These are phyloP conservation scores for Actinomortierella wolfii DNA, from an alignment of 371 early-diverging fungal genomes.

Conservation along the genomic window DNA sequence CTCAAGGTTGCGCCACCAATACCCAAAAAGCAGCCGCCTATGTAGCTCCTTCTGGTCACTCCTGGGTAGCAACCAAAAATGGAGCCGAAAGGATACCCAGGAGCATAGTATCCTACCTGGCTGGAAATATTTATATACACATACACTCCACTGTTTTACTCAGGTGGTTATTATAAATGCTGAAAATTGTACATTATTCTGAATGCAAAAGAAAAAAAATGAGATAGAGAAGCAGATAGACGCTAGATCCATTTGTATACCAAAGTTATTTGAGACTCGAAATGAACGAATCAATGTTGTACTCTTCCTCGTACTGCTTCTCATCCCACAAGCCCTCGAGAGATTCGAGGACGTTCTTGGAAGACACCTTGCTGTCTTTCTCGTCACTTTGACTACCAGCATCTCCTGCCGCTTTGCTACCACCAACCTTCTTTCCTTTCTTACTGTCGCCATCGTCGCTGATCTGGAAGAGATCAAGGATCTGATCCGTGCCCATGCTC, in stretches of 20 bases:
- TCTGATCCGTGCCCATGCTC: constrained; percentile 94
- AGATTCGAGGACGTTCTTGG: constrained; percentile 85
- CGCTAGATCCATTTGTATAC: background rate
- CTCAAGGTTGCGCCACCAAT: no score
- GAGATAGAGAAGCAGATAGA: background rate
- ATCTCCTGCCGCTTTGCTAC: constrained; percentile 2
- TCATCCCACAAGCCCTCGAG: constrained; percentile 93
- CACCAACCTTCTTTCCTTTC: constrained; percentile 42
- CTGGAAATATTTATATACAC: no score
- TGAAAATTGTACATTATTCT: no score
- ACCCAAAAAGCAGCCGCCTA: no score
- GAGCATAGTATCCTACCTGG: no score
- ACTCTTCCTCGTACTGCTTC: constrained; percentile 92
- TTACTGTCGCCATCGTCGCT: constrained; percentile 47
- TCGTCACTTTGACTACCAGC: constrained; percentile 8
- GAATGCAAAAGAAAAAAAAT: background rate
- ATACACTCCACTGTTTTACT: no score
- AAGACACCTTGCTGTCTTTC: constrained; percentile 49
- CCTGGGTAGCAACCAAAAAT: no score
- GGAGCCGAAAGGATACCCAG: no score
- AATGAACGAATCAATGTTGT: constrained; percentile 82
- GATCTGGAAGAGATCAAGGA: constrained; percentile 89
- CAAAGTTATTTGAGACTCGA: constrained; percentile 68
- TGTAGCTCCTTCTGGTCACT: no score
- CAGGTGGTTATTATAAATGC: no score